Base-by-base conservation (phyloP, 2,329 filamentous ascomycete genomes). In the Aspergillus carbonarius region DNA sequence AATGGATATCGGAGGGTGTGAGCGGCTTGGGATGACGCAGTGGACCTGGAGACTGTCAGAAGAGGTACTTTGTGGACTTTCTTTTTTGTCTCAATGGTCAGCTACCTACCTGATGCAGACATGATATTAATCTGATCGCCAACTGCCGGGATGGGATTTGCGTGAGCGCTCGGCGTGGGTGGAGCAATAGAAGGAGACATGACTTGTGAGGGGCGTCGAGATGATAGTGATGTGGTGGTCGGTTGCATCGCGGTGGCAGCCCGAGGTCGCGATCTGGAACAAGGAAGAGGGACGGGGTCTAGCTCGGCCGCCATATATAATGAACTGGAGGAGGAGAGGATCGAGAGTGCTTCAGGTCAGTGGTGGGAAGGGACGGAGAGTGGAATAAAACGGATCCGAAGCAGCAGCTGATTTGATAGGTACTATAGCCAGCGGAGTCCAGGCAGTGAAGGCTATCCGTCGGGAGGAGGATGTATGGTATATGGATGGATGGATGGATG, bases 1-100 rank as follows among this genome's bases (percentile, higher is more conserved):
- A 82, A 74, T 97, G 92, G 61, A 98, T 82, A 74, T 98, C 93
- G 3, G 92, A 90, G 1, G 92, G 88, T 0, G 93, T 97, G 73
- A 97, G 79, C 3, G 93, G 93, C 35, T 91, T 85, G 5, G 93
- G 93, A 73, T 96, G 93, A 62, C 93, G 86, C 68, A 96, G 78
- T 4, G 93, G 93, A 0, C 89, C 90, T 57, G 86, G 35, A 23
- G 18, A 35, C 10, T 12, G 17, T 57, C 30, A 60, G 52, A 52
- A 17, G 46, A 44, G 40, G 35, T 50, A 30, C 30, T 44, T 15
- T 17, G 44, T 13, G 30, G 12, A 17, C 12, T 46, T 35, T 57
- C 32, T 39, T 20, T 23, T 39, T 20, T 23, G 17, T 20, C 32
- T 23, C 2, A 15, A 12, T 25, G 44, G 15, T 4, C 7, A 13